Evolutionary conservation across 768 basidiomycete species (phyloP).

Genomic region (Mycena vulgaris): DNA sequence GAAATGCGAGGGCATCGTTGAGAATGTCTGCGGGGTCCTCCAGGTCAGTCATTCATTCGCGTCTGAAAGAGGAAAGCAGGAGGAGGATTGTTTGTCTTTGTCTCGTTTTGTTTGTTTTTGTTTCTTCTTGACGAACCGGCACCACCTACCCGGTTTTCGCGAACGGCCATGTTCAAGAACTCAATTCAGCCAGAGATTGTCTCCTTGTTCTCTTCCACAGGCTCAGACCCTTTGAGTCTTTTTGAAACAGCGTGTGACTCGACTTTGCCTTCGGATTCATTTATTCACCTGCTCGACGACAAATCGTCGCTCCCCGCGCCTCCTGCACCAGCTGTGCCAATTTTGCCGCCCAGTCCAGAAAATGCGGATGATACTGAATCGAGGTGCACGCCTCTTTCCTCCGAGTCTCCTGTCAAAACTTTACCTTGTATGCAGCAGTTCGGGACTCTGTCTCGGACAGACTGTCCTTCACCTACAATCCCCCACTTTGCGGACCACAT

Average conservation of each 20-base stretch:
- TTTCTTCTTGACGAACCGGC: too few species aligned
- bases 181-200: constrained; percentile 73
- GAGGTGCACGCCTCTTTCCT: constrained; percentile 44
- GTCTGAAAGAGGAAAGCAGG: not conserved
- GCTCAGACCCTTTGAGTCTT: constrained; percentile 71
- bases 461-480: constrained; percentile 87
- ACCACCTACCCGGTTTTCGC: not conserved
- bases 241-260: constrained; percentile 67
- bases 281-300: constrained; percentile 76
- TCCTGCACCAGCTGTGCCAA: constrained; percentile 60
- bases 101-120: not conserved
- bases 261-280: constrained; percentile 72
- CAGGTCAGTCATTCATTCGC: constrained; percentile 9
- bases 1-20: constrained; percentile 65
- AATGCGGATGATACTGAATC: constrained; percentile 46
- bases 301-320: constrained; percentile 66
- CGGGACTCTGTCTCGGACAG: constrained; percentile 60
- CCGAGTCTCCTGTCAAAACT: constrained; percentile 39
- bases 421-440: not conserved
- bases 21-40: constrained; percentile 65
- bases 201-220: constrained; percentile 85
- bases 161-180: constrained; percentile 66
- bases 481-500: constrained; percentile 78
- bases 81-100: not conserved
- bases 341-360: constrained; percentile 56